phyloP scores from a whole-genome alignment of 306 rosid species.

The Medicago lupulina region DNA sequence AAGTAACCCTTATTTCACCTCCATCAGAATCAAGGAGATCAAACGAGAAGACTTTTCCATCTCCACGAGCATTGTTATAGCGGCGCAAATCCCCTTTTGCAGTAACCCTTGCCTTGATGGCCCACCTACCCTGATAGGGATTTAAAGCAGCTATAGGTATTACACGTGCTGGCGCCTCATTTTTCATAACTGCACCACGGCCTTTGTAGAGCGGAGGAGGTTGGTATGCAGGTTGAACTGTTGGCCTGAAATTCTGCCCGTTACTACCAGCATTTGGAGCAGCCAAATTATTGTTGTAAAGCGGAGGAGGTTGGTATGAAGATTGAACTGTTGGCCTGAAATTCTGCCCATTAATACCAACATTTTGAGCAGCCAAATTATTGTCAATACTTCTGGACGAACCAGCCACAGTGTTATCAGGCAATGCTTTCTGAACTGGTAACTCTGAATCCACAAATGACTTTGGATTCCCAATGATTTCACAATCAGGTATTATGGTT shows the following conservation, averaged over 20 bases:
- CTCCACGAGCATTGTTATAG: slow-evolving; percentile 96
- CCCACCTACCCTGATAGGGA: slow-evolving; percentile 99
- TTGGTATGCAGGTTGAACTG: slow-evolving; percentile 82
- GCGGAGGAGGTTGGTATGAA: slow-evolving; percentile 83
- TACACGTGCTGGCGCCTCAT: slow-evolving; percentile 91
- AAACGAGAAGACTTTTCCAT: slow-evolving; percentile 94
- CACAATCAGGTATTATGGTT: slow-evolving; percentile 74
- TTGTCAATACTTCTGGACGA: slow-evolving; percentile 42
- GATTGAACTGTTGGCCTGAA: slow-evolving; percentile 85
- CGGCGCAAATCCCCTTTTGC: slow-evolving; percentile 97
- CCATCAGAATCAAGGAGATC: slow-evolving; percentile 98
- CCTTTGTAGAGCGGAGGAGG: slow-evolving; percentile 84
- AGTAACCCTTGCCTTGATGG: slow-evolving; percentile 95
- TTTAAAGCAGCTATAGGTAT: slow-evolving; percentile 89
- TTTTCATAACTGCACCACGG: slow-evolving; percentile 80
- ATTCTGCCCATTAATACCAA: slow-evolving; percentile 52
- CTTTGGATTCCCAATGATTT: slow-evolving; percentile 82
- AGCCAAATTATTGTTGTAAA: slow-evolving; percentile 55
- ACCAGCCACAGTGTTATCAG: slow-evolving; percentile 40
- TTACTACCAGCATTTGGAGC: slow-evolving; percentile 45
- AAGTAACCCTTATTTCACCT: slow-evolving; percentile 92
- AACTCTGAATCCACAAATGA: slow-evolving; percentile 51
- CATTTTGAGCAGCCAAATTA: slow-evolving; percentile 44
- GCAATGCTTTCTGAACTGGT: slow-evolving; percentile 46
- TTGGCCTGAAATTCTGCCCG: slow-evolving; percentile 67